Evolutionary conservation across 106 monocot species (phyloP), one percentile per base, ranked within the genome.

Genomic region (Platanthera guangdongensis): DNA sequence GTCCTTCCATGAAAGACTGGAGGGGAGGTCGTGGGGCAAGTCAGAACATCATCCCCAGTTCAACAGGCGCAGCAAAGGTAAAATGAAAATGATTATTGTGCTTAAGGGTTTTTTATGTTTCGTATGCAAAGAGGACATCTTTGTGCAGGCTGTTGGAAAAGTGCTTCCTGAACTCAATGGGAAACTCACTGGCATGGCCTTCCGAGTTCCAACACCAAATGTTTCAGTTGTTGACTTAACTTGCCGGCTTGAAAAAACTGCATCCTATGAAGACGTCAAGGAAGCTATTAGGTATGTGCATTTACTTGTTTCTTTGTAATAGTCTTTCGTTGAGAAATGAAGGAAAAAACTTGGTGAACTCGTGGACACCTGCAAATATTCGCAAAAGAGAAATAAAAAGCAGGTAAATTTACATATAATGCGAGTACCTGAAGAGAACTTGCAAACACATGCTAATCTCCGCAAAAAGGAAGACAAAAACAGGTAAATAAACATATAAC

Each of bases 1-100:
- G 91, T 62, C 96, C 96, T 22, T 96, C 96, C n/a, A 93, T 80
- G 89, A 96, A 96, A 69, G 96, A 96, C 64, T 96, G 96, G 96
- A 83, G 96, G 74, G 96, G 96, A 18, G 96, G 96, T 0, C 96
- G 96, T 78, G 96, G 96, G 68, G 96, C 96, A 76, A 82, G 87
- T 73, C 96, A 96, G 72, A 96, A 96, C 77, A 96, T 96, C 74
- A 96, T 96, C 47, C 96, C 96, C 51, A 96, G 96, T 74, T 96
- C 96, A 53, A 96, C 96, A 45, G 96, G 96, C 81, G 96, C 96
- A 47, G 96, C 96, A 54, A 96, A 93, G 93, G 96, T 93, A 54
- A 90, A 89, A 89, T 91, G 62, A 22, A 52, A 65, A 28, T 59
- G 2, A 49, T 18, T 32, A 8, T 30, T 55, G 47, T 28, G 18